Evolutionary conservation across 176 grass and related monocot genomes (phyloP), one percentile per base, ranked within the genome.

Genomic region (Paspalum notatum): DNA sequence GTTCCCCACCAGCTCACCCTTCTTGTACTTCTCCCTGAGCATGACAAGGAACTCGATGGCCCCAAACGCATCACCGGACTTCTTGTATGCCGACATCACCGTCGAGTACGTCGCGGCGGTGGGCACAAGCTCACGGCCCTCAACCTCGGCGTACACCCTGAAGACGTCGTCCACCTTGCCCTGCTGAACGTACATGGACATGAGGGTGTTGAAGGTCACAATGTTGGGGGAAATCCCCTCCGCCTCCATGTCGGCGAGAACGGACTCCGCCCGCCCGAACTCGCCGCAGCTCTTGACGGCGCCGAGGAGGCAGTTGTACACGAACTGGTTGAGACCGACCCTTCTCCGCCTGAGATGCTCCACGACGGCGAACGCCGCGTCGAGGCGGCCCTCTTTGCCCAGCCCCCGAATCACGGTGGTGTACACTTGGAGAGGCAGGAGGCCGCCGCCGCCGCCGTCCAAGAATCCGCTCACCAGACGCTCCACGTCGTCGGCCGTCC

Each of bases 241-340:
- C 15, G 72, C 46, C 20, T 87, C 82, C 95, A 98, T 98, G 72
- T 98, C 95, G 7, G 85, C 64, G 40, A 92, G 85, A 14, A 98
- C 86, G 26, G 38, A 69, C 22, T 83, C 49, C 45, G 76, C 74
- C 57, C 86, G 80, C 62, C 81, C 22, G 74, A 87, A 88, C 17
- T 83, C 74, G 26, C 79, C 83, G 11, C 68, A 72, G 87, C 75
- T 81, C 85, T 93, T 98, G 21, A 95, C 79, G 7, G 92, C 92
- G 32, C 90, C 86, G 4, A 95, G 81, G 20, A 95, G 57, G 86
- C 84, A 95, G 59, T 98, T 98, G 84, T 95, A 98, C 18, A 98
- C 87, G 52, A 95, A 89, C 66, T 85, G 83, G 70, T 95, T 95
- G 17, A 87, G 57, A 59, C 37, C 72, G 10, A 37, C 46, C 2